phyloP scores from a whole-genome alignment of 2,329 filamentous ascomycete genomes.

The Fusarium compactum region DNA sequence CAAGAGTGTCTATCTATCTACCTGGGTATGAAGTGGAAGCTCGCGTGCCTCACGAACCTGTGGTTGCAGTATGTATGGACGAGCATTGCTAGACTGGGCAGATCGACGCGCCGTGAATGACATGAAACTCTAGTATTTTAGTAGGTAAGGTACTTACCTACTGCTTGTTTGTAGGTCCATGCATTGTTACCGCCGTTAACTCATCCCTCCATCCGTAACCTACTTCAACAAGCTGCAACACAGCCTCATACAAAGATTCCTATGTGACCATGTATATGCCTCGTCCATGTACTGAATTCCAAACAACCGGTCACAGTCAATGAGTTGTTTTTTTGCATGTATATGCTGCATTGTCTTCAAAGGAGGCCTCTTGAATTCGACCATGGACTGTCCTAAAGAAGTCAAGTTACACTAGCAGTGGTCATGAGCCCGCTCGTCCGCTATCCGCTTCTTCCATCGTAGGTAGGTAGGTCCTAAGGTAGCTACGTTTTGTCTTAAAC shows the following conservation, averaged over 20 bases:
- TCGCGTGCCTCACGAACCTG: constrained; percentile 29
- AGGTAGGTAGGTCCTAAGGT: too few species aligned
- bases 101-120: constrained; percentile 21
- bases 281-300: neutral
- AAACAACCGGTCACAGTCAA: neutral
- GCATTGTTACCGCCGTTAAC: constrained; percentile 29
- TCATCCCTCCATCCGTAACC: constrained; percentile 20
- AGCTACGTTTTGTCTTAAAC: neutral
- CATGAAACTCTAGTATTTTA: constrained; percentile 5
- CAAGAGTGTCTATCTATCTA: neutral
- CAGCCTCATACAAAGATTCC: constrained; percentile 35
- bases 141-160: neutral
- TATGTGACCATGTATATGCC: constrained; percentile 7
- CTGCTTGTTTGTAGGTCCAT: constrained; percentile 8
- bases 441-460: constrained; percentile 4
- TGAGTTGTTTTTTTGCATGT: constrained; percentile 34
- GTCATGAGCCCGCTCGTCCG: constrained; percentile 16
- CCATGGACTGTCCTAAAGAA: constrained; percentile 27
- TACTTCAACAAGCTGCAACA: constrained; percentile 20
- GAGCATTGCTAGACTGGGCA: constrained; percentile 2
- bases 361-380: constrained; percentile 34
- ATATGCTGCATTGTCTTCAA: neutral
- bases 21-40: neutral
- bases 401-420: constrained; percentile 28
- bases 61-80: neutral